Evolutionary conservation across 2,329 filamentous ascomycete genomes (phyloP).

Genomic region (Hypocreales sp.): DNA sequence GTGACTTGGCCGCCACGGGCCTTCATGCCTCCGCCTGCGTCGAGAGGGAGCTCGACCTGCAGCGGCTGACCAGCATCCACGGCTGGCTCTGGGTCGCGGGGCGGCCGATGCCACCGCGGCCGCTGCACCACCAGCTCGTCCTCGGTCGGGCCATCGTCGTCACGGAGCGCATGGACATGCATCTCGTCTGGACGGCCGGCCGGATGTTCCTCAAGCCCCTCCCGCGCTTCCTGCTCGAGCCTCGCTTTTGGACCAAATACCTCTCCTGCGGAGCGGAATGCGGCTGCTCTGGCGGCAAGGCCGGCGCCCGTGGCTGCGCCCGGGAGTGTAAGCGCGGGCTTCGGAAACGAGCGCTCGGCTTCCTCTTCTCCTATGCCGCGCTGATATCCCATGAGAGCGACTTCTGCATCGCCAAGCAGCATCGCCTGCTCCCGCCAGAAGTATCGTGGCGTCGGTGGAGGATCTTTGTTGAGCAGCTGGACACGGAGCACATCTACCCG

Average conservation of each 20-base stretch:
- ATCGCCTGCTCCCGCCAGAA: slow-evolving; percentile 15
- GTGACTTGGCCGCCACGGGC: too few species aligned
- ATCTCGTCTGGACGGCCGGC: slow-evolving; percentile 12
- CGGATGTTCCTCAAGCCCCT: slow-evolving; percentile 18
- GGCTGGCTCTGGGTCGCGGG: slow-evolving; percentile 12
- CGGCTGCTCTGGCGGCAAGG: background rate
- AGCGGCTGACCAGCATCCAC: slow-evolving; percentile 4
- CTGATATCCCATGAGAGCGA: slow-evolving; percentile 18
- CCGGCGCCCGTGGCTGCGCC: background rate
- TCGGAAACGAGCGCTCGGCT: slow-evolving; percentile 1
- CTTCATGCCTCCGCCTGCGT: too few species aligned
- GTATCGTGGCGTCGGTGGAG: slow-evolving; percentile 23
- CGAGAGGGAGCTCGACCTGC: slow-evolving; percentile 5
- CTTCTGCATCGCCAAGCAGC: slow-evolving; percentile 16
- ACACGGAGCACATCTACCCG: slow-evolving; percentile 12
- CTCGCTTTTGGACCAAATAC: slow-evolving; percentile 3
- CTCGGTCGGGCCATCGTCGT: slow-evolving; percentile 10
- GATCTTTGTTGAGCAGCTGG: slow-evolving; percentile 9
- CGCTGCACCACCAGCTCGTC: slow-evolving; percentile 10
- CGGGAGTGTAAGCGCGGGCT: background rate
- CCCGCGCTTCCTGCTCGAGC: slow-evolving; percentile 17
- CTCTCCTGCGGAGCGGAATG: background rate
- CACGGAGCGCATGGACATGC: slow-evolving; percentile 15
- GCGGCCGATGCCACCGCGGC: slow-evolving; percentile 9
- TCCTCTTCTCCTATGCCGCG: slow-evolving; percentile 4